phyloP scores from a whole-genome alignment of 768 basidiomycete genomes.

The Brasilioporus rufonigricans region DNA sequence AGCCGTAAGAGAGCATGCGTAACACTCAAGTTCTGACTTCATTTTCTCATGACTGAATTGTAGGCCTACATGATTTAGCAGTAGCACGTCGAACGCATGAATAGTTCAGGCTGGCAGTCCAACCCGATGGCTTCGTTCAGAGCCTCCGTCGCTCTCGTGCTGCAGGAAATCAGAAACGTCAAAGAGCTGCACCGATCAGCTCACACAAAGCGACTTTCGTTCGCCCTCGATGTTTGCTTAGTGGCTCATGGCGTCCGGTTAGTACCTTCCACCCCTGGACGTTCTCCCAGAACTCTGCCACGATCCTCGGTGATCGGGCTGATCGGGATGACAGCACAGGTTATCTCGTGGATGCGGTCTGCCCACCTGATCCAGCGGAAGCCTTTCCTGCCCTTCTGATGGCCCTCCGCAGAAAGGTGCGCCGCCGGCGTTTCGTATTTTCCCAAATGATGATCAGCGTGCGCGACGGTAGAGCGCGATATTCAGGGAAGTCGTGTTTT shows the following conservation, averaged over 20 bases:
- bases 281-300: background rate
- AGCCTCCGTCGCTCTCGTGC: conserved; percentile 21
- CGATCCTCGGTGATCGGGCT: background rate
- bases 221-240: conserved; percentile 42
- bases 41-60: too few relatives aligned
- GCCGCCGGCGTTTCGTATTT: conserved; percentile 29
- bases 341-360: conserved; percentile 52
- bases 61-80: background rate
- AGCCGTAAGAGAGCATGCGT: too few relatives aligned
- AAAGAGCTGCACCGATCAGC: conserved; percentile 7
- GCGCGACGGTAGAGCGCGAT: conserved; percentile 8
- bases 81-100: background rate
- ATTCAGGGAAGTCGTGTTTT: conserved; percentile 43
- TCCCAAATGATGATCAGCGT: background rate
- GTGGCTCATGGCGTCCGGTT: conserved; percentile 45
- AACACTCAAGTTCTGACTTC: too few relatives aligned
- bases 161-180: conserved; percentile 8
- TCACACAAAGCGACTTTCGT: conserved; percentile 20
- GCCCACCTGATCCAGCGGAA: conserved; percentile 30
- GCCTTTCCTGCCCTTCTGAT: conserved; percentile 38
- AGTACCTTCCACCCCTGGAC: conserved; percentile 7
- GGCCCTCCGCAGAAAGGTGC: conserved; percentile 37
- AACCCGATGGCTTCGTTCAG: conserved; percentile 3
- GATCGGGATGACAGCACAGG: conserved; percentile 26
- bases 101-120: background rate